Evolutionary conservation across 2,329 filamentous ascomycete species (phyloP).

Genomic region (Ophioceras dolichostomum): DNA sequence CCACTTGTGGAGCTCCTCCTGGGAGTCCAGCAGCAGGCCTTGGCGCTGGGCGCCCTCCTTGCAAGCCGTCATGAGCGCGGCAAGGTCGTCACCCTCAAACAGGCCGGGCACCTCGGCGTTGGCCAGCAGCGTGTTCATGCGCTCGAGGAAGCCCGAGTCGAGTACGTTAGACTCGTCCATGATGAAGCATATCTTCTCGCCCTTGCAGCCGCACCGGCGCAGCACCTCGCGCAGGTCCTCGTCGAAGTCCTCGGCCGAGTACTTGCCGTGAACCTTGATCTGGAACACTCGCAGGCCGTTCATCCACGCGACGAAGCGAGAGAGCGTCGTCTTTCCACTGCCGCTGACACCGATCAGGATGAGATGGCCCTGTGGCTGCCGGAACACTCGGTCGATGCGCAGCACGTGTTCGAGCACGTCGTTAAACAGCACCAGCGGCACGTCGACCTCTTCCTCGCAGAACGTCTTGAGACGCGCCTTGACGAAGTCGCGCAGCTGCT

Average conservation of each 20-base stretch:
- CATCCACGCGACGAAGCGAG: slow-evolving; percentile 99
- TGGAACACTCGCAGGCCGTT: slow-evolving; percentile 98
- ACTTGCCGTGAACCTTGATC: slow-evolving; percentile 99
- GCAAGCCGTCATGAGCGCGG: slow-evolving; percentile 97
- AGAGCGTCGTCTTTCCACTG: slow-evolving; percentile 95
- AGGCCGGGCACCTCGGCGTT: slow-evolving; percentile 99
- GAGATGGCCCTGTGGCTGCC: slow-evolving; percentile 94
- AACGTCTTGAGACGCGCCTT: slow-evolving; percentile 96
- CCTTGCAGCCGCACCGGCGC: slow-evolving; percentile 88
- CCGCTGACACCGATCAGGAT: slow-evolving; percentile 98
- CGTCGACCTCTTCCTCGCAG: slow-evolving; percentile 98
- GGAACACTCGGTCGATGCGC: slow-evolving; percentile 96
- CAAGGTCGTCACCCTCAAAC: slow-evolving; percentile 97
- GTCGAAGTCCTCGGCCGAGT: slow-evolving; percentile 96
- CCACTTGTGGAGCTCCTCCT: slow-evolving; percentile 99
- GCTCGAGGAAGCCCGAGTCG: slow-evolving; percentile 95
- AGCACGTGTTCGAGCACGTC: slow-evolving; percentile 97
- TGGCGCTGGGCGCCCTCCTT: slow-evolving; percentile 97
- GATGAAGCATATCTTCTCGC: slow-evolving; percentile 99
- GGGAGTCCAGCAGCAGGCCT: slow-evolving; percentile 87
- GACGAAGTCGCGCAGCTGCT: slow-evolving; percentile 91
- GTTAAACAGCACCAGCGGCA: slow-evolving; percentile 97
- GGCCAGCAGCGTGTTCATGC: slow-evolving; percentile 97
- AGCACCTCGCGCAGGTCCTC: slow-evolving; percentile 93
- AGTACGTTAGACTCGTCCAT: slow-evolving; percentile 99